Evolutionary conservation across 2,329 filamentous ascomycete genomes (phyloP), one percentile per base, ranked within the genome.

Genomic region (Aureobasidium sp.): DNA sequence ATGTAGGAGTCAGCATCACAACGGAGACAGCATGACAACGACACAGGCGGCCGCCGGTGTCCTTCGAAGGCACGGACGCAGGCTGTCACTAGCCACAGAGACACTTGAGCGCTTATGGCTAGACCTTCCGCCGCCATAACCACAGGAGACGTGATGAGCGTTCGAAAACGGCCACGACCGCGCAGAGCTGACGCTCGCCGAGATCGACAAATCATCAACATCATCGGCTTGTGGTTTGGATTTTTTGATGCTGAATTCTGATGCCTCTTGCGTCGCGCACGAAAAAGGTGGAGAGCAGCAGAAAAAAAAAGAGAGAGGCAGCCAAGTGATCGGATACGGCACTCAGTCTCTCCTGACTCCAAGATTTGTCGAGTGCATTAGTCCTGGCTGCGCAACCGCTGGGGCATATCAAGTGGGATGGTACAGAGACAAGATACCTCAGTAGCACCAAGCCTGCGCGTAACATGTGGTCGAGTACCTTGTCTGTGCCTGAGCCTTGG

Each of bases 341-440:
- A 33, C 19, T 29, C 55, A 8, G 27, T 47, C 55, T 47, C 54
- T 58, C 55, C 55, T 58, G 43, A 49, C 31, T 23, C 55, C 55
- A 49, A 47, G 43, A 47, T 40, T 38, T 21, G 19, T 58, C 33
- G 43, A 40, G 23, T 58, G 55, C 55, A 58, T 49, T 47, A 58
- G 51, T 43, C 17, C 37, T 54, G 50, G 23, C 54, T 37, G 54
- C 54, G 42, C 42, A 40, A 58, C 55, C 55, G 43, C 42, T 47
- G 29, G 43, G 53, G 25, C 51, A 49, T 31, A 19, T 49, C 45
- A 17, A 33, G 45, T 49, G 45, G 45, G 23, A 49, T 40, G 40
- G 55, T 58, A 58, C 51, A 58, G 51, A 55, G 51, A 55, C 25
- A 49, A 31, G 42, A 47, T 47, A 58, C 55, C 43, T 58, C 33